A percentile compares a stretch with the other conserved stretches of the same genome.
Evolutionary conservation across 116 monocot species (phyloP).

Genomic region (Posidonia oceanica): DNA sequence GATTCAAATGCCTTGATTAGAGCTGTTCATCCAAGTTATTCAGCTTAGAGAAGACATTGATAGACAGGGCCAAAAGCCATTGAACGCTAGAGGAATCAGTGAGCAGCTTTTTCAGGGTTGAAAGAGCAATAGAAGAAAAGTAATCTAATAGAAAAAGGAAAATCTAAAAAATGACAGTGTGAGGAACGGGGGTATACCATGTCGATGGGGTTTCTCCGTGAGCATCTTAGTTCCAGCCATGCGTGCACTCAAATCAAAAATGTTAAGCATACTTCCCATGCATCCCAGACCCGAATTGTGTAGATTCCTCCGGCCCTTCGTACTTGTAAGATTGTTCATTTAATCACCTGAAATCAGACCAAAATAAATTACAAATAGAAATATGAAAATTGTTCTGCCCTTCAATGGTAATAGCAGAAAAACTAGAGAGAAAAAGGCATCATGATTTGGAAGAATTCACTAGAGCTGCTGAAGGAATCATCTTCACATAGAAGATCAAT

Average conservation of each 20-base stretch:
- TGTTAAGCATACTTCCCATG: constrained; percentile 28
- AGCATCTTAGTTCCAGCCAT: constrained; percentile 23
- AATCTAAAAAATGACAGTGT: too few relatives aligned
- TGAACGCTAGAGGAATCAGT: too few relatives aligned
- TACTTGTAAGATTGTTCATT: constrained; percentile 11
- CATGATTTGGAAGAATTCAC: constrained; percentile 1
- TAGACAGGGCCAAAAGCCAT: too few relatives aligned
- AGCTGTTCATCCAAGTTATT: too few relatives aligned
- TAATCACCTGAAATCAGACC: neutral
- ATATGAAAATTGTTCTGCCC: neutral
- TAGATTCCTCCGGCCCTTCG: constrained; percentile 4
- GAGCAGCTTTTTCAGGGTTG: too few relatives aligned
- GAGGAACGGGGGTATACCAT: constrained; percentile 12
- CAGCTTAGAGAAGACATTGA: too few relatives aligned
- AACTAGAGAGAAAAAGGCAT: neutral
- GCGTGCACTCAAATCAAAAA: constrained; percentile 19
- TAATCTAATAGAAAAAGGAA: too few relatives aligned
- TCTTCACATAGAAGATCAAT: neutral
- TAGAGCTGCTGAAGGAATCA: neutral
- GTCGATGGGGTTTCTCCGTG: constrained; percentile 18
- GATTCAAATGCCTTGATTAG: too few relatives aligned
- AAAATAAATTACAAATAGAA: neutral
- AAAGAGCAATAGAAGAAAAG: too few relatives aligned
- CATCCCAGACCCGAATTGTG: constrained; percentile 25
- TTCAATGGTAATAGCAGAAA: neutral